Evolutionary conservation across 2,329 filamentous ascomycete species (phyloP).

Genomic region (Dactylellina cionopaga): DNA sequence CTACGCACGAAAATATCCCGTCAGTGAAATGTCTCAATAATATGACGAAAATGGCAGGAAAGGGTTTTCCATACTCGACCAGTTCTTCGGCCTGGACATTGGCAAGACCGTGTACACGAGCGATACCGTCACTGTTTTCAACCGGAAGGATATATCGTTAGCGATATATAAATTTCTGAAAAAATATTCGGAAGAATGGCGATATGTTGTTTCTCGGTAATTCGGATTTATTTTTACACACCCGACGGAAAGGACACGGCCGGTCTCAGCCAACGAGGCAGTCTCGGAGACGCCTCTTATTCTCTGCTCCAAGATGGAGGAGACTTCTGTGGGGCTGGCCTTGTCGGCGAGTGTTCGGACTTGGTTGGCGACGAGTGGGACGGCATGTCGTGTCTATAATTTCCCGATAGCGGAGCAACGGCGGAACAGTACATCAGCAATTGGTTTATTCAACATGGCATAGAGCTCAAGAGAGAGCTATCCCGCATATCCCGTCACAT

Average conservation of each 20-base stretch:
- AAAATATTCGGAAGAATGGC: slow-evolving; percentile 15
- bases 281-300: slow-evolving; percentile 99
- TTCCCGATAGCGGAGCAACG: slow-evolving; percentile 58
- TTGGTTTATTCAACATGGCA: slow-evolving; percentile 31
- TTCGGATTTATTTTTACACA: slow-evolving; percentile 70
- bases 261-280: slow-evolving; percentile 94
- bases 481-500: slow-evolving; percentile 55
- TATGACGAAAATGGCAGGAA: slow-evolving; percentile 22
- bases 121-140: slow-evolving; percentile 94
- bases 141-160: slow-evolving; percentile 59
- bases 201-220: slow-evolving; percentile 14
- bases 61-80: slow-evolving; percentile 81
- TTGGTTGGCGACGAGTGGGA: slow-evolving; percentile 79
- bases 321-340: slow-evolving; percentile 96
- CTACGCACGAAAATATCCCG: slow-evolving; percentile 64
- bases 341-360: slow-evolving; percentile 91
- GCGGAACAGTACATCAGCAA: slow-evolving; percentile 63
- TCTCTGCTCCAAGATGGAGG: slow-evolving; percentile 98
- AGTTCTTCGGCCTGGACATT: slow-evolving; percentile 99
- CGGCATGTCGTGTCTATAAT: slow-evolving; percentile 85
- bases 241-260: slow-evolving; percentile 98
- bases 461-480: slow-evolving; percentile 43
- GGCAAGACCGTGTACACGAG: slow-evolving; percentile 99
- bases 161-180: slow-evolving; percentile 19
- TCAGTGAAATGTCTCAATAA: slow-evolving; percentile 41